Evolutionary conservation across 306 rosid genomes (phyloP).

Genomic region (Cucumis sativus): DNA sequence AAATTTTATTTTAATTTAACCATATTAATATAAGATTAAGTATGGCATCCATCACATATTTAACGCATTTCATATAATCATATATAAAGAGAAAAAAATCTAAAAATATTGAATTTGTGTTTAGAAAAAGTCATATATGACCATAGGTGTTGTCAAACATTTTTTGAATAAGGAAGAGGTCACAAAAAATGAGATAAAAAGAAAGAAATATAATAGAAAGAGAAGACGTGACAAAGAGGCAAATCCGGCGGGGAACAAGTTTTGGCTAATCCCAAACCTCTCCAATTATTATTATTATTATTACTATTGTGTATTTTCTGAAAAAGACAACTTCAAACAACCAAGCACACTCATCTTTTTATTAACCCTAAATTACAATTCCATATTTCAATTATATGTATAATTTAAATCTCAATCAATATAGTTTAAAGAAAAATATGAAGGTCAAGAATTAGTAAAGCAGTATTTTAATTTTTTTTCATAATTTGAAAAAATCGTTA

Average conservation of each 20-base stretch:
- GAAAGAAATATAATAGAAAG: background rate
- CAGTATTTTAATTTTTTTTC: background rate
- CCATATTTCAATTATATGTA: background rate
- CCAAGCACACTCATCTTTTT: background rate
- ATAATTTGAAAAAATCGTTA: background rate
- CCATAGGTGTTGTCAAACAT: no score
- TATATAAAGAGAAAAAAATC: no score
- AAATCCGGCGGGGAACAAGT: background rate
- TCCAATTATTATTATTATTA: background rate
- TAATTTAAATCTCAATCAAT: no score
- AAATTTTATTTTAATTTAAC: no score
- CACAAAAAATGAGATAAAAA: background rate
- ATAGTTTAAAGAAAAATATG: no score
- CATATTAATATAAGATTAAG: no score
- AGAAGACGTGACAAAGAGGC: background rate
- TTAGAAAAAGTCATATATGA: no score
- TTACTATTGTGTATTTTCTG: background rate
- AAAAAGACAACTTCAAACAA: background rate
- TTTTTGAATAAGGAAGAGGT: no score
- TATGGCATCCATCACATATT: no score
- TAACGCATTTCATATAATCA: no score
- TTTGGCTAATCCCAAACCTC: background rate
- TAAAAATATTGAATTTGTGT: no score
- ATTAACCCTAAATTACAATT: background rate
- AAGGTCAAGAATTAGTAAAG: background rate